Percentiles rank a stretch among this genome's conserved stretches.
Conservation (phyloP, 129 eudicot species). For the Arctium minus region DNA sequence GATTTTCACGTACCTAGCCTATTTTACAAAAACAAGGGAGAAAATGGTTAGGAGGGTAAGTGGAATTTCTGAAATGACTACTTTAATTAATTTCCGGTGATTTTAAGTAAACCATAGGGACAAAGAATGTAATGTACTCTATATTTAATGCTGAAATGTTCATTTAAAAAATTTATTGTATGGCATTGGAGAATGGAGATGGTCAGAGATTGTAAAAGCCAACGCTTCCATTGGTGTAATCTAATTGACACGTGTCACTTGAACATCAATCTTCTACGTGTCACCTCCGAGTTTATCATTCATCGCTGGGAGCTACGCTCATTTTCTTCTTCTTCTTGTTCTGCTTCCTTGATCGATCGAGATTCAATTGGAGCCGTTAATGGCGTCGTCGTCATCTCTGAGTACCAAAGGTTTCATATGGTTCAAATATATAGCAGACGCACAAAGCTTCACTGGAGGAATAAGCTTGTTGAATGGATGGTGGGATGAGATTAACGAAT, state of each 20-base stretch:
- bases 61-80: too few species aligned
- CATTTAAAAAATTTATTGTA: too few species aligned
- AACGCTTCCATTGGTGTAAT: not conserved
- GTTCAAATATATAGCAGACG: conserved; percentile 14
- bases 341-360: not conserved
- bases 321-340: not conserved
- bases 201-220: not conserved
- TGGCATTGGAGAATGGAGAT: too few species aligned
- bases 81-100: too few species aligned
- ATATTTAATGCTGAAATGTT: too few species aligned
- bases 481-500: conserved; percentile 42
- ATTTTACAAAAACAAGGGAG: too few species aligned
- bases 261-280: conserved; percentile 13
- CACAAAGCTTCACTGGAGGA: conserved; percentile 10
- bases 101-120: too few species aligned
- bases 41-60: too few species aligned
- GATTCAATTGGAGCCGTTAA: conserved; percentile 10
- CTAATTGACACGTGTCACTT: conserved; percentile 23
- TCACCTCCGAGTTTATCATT: conserved; percentile 24
- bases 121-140: too few species aligned
- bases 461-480: conserved; percentile 7
- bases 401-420: conserved; percentile 15
- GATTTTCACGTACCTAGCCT: too few species aligned
- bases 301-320: conserved; percentile 14
- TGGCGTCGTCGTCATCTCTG: conserved; percentile 22